A percentile compares a stretch with the other conserved stretches of the same genome.
Evolutionary conservation across 106 monocot species (phyloP).

Genomic region (Dendrobium huoshanense): DNA sequence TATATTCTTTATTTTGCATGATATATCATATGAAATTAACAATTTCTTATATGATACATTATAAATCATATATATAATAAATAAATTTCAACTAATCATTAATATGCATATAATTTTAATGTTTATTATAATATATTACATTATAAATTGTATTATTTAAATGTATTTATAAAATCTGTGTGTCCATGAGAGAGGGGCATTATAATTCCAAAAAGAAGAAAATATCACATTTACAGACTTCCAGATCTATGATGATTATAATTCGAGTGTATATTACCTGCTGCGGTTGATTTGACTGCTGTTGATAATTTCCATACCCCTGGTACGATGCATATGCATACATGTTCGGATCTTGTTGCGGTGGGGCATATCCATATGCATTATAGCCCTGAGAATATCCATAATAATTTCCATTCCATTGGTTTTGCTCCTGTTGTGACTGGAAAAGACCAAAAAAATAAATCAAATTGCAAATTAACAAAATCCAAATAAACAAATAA

Average conservation of each 20-base stretch:
- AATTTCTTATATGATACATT: too few species aligned
- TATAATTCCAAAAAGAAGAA: too few species aligned
- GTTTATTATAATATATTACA: too few species aligned
- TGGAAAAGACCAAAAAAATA: neutral
- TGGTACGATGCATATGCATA: slow-evolving; percentile 33
- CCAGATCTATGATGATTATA: neutral
- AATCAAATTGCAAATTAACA: neutral
- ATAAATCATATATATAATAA: too few species aligned
- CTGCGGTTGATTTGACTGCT: slow-evolving; percentile 11
- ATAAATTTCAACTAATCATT: too few species aligned
- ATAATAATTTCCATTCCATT: slow-evolving; percentile 30
- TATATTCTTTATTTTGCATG: too few species aligned
- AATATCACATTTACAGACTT: too few species aligned
- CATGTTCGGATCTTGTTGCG: slow-evolving; percentile 29
- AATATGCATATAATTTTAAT: too few species aligned
- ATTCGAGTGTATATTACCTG: neutral
- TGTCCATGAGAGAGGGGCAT: too few species aligned
- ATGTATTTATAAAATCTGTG: too few species aligned
- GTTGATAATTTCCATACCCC: slow-evolving; percentile 30
- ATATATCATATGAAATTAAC: too few species aligned
- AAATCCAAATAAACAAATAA: neutral
- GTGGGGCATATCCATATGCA: slow-evolving; percentile 22
- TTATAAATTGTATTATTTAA: too few species aligned
- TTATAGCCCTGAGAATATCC: slow-evolving; percentile 27
- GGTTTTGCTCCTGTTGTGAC: slow-evolving; percentile 21